Base-by-base conservation (phyloP, 116 monocot genomes). In the Phalaenopsis hybrid region DNA sequence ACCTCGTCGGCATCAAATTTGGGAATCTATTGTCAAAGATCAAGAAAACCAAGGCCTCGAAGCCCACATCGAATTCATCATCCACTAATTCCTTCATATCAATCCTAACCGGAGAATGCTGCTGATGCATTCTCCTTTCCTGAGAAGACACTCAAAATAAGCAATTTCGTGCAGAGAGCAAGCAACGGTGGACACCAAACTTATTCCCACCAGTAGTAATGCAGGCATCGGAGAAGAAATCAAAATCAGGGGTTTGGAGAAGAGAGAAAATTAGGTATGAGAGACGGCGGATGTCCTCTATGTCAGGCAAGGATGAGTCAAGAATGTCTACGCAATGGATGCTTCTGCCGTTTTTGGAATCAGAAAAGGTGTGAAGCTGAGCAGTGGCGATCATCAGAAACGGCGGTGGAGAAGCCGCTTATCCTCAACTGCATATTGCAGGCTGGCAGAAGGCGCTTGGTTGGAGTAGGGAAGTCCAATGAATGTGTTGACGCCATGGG, bases 1-100 rank as follows among this genome's bases (percentile, higher is more conserved):
- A 4, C 86, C 13, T 84, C 89, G 68, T 96, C 94, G 43, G 85
- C 94, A 78, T 41, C 96, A 96, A 55, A 51, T 44, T 77, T 84
- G 88, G 12, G 77, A 82, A 20, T 44, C 92, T 45, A 23, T 82
- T 12, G 90, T 89, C 45, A 89, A 82, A 87, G 44, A 92, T 61
- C 8, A 94, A 90, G 20, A 69, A 59, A 70, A 69, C 61, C 72
- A 96, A 82, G 3, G 92, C 79, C 4, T 92, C 94, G 78, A 67
- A 80, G 68, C 90, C 84, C 10, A 93, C 85, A 46, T 84, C 82
- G 10, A 86, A 76, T 37, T 28, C 21, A 7, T 79, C 91, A 28
- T 48, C 55, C 20, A 86, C 76, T 34, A 95, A 45, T 1, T 87
- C 90, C 70, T 77, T 44, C 44, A 90, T 28, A 55, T 88, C 83